Evolutionary conservation across 805 yeast genomes (phyloP).

Genomic region (Monosporozyma aerobia): DNA sequence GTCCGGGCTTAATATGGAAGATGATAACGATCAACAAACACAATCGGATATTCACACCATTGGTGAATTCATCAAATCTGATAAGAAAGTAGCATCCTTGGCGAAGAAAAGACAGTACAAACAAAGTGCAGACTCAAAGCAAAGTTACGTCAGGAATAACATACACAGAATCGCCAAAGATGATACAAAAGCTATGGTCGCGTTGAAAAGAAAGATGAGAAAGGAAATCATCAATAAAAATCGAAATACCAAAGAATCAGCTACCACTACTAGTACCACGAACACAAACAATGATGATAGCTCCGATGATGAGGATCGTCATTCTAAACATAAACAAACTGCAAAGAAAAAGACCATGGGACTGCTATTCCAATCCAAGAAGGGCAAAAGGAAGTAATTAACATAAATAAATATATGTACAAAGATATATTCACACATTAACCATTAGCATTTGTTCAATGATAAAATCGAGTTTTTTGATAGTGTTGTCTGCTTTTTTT

Average conservation of each 20-base stretch:
- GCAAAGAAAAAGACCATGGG: conserved; percentile 22
- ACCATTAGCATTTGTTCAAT: neutral
- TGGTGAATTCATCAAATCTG: conserved; percentile 29
- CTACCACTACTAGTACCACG: neutral
- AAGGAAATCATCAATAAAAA: conserved; percentile 6
- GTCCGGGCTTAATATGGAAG: conserved; percentile 21
- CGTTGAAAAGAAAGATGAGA: conserved; percentile 28
- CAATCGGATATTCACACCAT: conserved; percentile 27
- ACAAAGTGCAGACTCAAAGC: conserved; percentile 2
- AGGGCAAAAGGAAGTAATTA: conserved; percentile 1
- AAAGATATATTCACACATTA: neutral
- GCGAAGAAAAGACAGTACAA: conserved; percentile 24
- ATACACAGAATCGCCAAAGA: conserved; percentile 23
- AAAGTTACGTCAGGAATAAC: conserved; percentile 7
- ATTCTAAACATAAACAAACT: conserved; percentile 8
- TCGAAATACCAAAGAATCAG: neutral
- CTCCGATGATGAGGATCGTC: conserved; percentile 10
- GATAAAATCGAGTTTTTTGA: neutral
- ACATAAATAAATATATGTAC: neutral
- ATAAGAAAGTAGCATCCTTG: conserved; percentile 26
- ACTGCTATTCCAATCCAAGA: conserved; percentile 20
- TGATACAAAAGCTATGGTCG: conserved; percentile 30
- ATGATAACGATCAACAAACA: neutral
- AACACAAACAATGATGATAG: neutral
- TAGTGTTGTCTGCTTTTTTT: too few relatives aligned